These are phyloP conservation scores for Lentinula lateritia DNA, from an alignment of 768 basidiomycete species.

Conservation along the genomic window DNA sequence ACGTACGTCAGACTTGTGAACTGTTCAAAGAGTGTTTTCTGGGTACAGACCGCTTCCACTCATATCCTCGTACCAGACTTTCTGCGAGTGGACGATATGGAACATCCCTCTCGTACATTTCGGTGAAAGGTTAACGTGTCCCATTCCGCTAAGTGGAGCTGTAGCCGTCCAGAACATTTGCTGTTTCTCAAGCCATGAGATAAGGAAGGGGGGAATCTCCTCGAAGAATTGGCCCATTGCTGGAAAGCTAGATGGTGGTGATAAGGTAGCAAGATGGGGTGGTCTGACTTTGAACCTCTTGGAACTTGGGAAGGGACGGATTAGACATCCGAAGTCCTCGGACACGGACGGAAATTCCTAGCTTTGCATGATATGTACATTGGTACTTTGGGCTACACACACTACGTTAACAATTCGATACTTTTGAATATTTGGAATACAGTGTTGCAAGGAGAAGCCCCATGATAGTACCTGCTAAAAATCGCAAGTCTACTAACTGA, in stretches of 20 bases:
- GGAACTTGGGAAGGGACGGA: neutral
- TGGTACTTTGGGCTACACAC: neutral
- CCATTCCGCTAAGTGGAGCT: constrained; percentile 32
- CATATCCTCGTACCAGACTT: constrained; percentile 72
- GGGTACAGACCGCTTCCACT: constrained; percentile 56
- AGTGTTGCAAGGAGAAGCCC: neutral
- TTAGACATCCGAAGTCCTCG: neutral
- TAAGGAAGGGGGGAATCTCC: constrained; percentile 30
- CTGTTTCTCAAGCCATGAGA: constrained; percentile 37
- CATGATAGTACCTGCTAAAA: neutral
- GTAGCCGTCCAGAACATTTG: constrained; percentile 45
- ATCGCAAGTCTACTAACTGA: neutral
- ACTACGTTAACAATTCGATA: neutral
- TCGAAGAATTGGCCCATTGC: constrained; percentile 37
- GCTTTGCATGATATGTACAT: neutral
- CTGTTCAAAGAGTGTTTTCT: neutral
- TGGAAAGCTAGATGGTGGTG: neutral
- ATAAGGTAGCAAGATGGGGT: neutral
- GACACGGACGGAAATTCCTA: neutral
- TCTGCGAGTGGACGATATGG: constrained; percentile 45
- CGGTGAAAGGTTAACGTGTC: constrained; percentile 43
- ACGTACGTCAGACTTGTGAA: neutral
- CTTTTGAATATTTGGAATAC: neutral
- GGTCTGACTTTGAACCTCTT: too few relatives aligned
- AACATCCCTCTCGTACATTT: constrained; percentile 46